Conservation (phyloP, 306 rosid genomes). For the Cucumis sativus region DNA sequence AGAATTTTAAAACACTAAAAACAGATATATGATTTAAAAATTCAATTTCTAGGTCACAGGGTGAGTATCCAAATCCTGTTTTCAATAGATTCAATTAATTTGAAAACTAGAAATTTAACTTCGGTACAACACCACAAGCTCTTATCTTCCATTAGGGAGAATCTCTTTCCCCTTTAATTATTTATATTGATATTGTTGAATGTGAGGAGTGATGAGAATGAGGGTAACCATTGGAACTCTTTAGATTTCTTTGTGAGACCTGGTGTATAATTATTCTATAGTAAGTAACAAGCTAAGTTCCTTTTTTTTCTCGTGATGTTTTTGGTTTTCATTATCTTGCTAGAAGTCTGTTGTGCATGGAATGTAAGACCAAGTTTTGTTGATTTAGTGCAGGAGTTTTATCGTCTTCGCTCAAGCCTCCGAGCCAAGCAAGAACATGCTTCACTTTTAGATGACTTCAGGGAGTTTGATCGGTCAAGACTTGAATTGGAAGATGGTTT, state of each 20-base stretch:
- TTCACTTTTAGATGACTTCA: constrained; percentile 89
- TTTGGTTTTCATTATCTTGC: background rate
- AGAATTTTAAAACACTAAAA: background rate
- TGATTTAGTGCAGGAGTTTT: constrained; percentile 84
- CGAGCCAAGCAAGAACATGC: constrained; percentile 88
- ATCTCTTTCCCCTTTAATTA: background rate
- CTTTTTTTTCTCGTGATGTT: background rate
- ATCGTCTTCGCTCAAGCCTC: constrained; percentile 82
- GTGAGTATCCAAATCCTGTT: background rate
- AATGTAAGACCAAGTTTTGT: constrained; percentile 24
- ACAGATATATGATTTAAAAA: background rate
- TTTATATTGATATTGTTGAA: background rate
- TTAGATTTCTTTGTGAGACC: background rate
- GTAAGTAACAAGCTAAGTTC: background rate
- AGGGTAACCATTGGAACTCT: background rate
- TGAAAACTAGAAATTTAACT: background rate
- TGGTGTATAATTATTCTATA: background rate
- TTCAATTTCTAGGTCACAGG: background rate
- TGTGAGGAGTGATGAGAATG: background rate
- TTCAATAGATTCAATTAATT: background rate
- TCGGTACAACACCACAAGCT: background rate
- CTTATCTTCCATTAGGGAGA: background rate
- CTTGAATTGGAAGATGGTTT: constrained; percentile 77
- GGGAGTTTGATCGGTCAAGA: constrained; percentile 88
- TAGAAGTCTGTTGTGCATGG: background rate